These are phyloP conservation scores for Cajanus cajan DNA, from an alignment of 306 rosid genomes.

Conservation along the genomic window DNA sequence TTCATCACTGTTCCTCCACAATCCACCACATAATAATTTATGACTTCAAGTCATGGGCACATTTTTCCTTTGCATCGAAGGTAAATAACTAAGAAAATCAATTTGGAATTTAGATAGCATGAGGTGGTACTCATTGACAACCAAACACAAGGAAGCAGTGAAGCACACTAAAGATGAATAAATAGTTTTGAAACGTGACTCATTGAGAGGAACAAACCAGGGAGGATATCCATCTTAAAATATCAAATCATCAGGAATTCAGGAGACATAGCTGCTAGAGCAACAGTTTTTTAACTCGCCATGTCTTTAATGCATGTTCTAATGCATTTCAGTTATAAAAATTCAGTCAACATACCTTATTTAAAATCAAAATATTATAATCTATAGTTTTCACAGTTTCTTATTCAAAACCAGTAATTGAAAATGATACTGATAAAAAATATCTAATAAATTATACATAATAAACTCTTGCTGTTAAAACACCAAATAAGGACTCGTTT, in stretches of 20 bases:
- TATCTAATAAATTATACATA: background rate
- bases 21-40: background rate
- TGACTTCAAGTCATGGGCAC: constrained; percentile 4
- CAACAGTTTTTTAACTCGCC: background rate
- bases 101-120: background rate
- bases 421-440: background rate
- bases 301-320: background rate
- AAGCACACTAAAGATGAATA: background rate
- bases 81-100: background rate
- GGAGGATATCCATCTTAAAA: background rate
- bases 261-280: background rate
- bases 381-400: background rate
- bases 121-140: background rate
- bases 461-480: background rate
- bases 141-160: background rate
- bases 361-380: background rate
- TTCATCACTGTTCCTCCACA: background rate
- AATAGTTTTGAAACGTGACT: background rate
- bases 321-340: background rate
- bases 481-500: background rate
- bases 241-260: background rate
- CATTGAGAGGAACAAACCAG: background rate
- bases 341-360: background rate
- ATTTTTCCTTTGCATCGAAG: background rate
- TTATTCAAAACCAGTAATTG: background rate